A percentile compares a stretch with the other conserved stretches of the same genome.
phyloP scores from a whole-genome alignment of 1,139 yeast genomes.

The Wickerhamiella pararugosa region DNA sequence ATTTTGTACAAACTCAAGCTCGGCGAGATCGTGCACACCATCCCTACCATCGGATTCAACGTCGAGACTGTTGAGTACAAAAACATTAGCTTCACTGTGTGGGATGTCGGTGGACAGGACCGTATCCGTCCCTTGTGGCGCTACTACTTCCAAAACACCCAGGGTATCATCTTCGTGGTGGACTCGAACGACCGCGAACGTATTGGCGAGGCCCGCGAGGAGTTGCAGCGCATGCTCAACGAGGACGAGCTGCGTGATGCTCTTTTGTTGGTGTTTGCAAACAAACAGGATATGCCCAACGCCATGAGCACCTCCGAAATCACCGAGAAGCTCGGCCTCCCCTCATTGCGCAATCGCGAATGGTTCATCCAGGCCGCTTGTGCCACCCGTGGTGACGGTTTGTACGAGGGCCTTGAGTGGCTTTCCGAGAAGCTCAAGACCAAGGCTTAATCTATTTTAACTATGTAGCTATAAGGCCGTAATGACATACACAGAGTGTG shows the following conservation, averaged over 20 bases:
- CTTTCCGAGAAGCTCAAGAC: constrained; percentile 74
- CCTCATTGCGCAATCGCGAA: constrained; percentile 84
- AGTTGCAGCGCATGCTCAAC: constrained; percentile 83
- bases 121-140: constrained; percentile 93
- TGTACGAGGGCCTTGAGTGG: constrained; percentile 92
- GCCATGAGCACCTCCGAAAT: constrained; percentile 94
- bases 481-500: too few relatives aligned
- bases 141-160: constrained; percentile 88
- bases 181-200: constrained; percentile 92
- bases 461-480: not conserved
- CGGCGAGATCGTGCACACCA: constrained; percentile 86
- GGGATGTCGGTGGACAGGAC: constrained; percentile 98
- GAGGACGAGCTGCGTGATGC: constrained; percentile 91
- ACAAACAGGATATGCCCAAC: constrained; percentile 90
- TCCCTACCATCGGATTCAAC: constrained; percentile 89
- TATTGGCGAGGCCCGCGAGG: constrained; percentile 86
- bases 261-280: constrained; percentile 73
- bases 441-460: constrained; percentile 25
- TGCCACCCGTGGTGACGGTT: constrained; percentile 91
- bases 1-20: constrained; percentile 77
- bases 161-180: constrained; percentile 85
- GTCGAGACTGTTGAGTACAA: constrained; percentile 91
- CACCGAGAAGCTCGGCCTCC: constrained; percentile 83
- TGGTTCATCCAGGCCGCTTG: constrained; percentile 93
- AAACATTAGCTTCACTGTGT: constrained; percentile 85